A percentile compares a stretch with the other conserved stretches of the same genome.
These are phyloP conservation scores for Colletotrichum destructivum DNA, from an alignment of 2,329 filamentous ascomycete species.

Conservation along the genomic window DNA sequence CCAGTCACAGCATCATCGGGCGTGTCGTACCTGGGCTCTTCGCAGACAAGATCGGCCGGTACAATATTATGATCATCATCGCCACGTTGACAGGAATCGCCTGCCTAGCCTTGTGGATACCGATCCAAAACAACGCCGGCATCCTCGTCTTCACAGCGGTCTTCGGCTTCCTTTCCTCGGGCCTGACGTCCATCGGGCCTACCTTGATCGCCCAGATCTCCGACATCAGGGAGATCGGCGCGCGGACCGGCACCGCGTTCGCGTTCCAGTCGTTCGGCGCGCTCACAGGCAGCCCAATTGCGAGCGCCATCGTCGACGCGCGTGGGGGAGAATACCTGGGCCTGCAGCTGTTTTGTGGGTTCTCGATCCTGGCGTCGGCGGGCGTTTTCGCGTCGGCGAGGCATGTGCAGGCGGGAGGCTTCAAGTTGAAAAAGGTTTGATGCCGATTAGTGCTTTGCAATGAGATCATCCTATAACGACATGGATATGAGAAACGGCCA, in stretches of 20 bases:
- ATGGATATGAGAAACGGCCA: no score
- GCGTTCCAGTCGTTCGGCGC: conserved; percentile 74
- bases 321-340: conserved; percentile 69
- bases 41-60: conserved; percentile 62
- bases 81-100: conserved; percentile 63
- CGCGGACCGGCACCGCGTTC: conserved; percentile 76
- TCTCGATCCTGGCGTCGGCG: conserved; percentile 57
- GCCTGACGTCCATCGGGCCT: conserved; percentile 74
- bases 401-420: conserved; percentile 53
- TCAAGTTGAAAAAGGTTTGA: conserved; percentile 53
- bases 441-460: no score
- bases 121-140: conserved; percentile 65
- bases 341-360: conserved; percentile 76
- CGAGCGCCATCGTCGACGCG: conserved; percentile 69
- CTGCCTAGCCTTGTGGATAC: conserved; percentile 64
- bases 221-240: conserved; percentile 78
- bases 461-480: no score
- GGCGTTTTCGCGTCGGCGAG: conserved; percentile 50
- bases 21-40: conserved; percentile 65
- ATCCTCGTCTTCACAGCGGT: conserved; percentile 75
- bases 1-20: conserved; percentile 60
- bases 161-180: conserved; percentile 81
- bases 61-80: conserved; percentile 66
- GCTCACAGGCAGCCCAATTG: conserved; percentile 78
- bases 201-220: conserved; percentile 79